phyloP scores from a whole-genome alignment of 345 rosid genomes.

The Orychophragmus violaceus region DNA sequence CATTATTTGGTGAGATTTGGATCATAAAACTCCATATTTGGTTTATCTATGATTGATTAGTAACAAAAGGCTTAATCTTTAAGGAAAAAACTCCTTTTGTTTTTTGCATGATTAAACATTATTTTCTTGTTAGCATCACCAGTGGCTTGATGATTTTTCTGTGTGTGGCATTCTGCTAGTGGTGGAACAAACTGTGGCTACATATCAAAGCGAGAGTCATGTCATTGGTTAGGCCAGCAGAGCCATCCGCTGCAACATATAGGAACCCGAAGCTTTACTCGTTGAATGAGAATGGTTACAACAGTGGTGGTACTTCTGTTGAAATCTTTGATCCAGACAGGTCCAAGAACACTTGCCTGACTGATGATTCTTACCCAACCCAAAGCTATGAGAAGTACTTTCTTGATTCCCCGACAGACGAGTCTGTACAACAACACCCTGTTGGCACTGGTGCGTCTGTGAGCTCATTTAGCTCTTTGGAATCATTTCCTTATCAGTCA shows the following conservation, averaged over 20 bases:
- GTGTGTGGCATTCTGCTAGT: constrained; percentile 9
- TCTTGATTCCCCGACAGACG: constrained; percentile 65
- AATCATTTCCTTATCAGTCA: constrained; percentile 40
- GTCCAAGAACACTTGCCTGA: constrained; percentile 43
- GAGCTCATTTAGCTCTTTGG: constrained; percentile 39
- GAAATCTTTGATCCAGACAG: constrained; percentile 47
- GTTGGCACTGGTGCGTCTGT: constrained; percentile 53
- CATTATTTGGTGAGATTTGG: background rate
- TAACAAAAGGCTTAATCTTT: background rate
- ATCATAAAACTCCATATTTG: background rate
- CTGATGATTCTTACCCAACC: constrained; percentile 55
- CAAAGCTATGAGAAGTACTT: constrained; percentile 86
- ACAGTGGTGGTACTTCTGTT: constrained; percentile 38
- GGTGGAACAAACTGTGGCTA: constrained; percentile 27
- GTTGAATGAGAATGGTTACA: constrained; percentile 39
- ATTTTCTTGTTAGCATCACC: background rate
- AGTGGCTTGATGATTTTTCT: background rate
- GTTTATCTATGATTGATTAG: background rate
- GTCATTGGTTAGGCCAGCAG: constrained; percentile 65
- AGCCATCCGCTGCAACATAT: constrained; percentile 47
- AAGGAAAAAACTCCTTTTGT: background rate
- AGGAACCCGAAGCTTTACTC: constrained; percentile 53
- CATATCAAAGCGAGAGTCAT: constrained; percentile 32
- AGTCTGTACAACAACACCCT: constrained; percentile 37
- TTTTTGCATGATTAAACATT: background rate